Base-by-base conservation (phyloP, 345 rosid species). In the Pseudoturritis turrita region DNA sequence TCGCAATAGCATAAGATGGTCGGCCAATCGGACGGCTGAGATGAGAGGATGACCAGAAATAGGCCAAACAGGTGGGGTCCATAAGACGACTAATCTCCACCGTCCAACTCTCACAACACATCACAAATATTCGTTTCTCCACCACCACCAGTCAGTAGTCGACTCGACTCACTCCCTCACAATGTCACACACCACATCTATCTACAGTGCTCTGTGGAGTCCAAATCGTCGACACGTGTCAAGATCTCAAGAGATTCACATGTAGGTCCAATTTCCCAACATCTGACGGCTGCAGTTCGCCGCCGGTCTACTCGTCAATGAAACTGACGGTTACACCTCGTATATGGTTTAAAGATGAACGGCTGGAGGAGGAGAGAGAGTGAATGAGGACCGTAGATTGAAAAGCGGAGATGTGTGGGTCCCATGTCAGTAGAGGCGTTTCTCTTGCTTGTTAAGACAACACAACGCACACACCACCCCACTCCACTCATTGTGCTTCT, bases 91-190 rank as follows among this genome's bases (percentile, higher is more conserved):
- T 49, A 58, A 74, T 74, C 72, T 58, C 28, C 78, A 66, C 78
- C 78, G 78, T 74, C 78, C 78, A 74, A 50, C 45, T 39, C 56
- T n/a, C n/a, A n/a, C n/a, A 33, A 47, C 47, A 45, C 65, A 36
- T 23, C 49, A 66, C 14, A 17, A n/a, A 36, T 70, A 70, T 70
- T 70, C 74, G 58, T 37, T 46, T 58, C 63, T 19, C 58, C 49
- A 9, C 36, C n/a, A n/a, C n/a, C n/a, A n/a, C n/a, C n/a, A n/a
- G n/a, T n/a, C n/a, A n/a, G n/a, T 8, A 9, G 43, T 68, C 66
- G 25, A 68, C 54, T 55, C 25, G 36, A 67, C 40, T 33, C 31
- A 4, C n/a, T n/a, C n/a, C n/a, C n/a, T n/a, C n/a, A 51, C 14
- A n/a, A n/a, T n/a, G n/a, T 50, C 65, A 61, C 23, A 58, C 46